Base-by-base conservation (phyloP, 2,329 filamentous ascomycete genomes). In the Bipolaris gigantea region DNA sequence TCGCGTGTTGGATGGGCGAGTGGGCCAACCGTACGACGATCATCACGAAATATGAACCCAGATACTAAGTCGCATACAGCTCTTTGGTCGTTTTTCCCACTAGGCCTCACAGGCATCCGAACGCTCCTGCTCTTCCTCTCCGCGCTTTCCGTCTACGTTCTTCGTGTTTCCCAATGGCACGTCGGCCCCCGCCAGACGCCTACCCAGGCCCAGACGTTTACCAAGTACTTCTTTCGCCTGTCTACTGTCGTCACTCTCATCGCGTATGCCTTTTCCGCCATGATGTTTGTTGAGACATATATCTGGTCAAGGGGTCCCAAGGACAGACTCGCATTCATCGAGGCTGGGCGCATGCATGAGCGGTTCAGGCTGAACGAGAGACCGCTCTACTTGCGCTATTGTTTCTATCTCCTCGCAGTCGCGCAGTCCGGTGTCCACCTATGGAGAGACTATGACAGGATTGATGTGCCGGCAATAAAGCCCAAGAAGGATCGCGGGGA, bases 141-240 rank as follows among this genome's bases (percentile, higher is more conserved):
- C 64, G 86, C 85, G 56, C 83, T 97, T 55, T 79, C 85, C 52
- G 83, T 97, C 62, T 89, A 96, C 76, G 83, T 96, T 63, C 83
- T 97, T 47, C 90, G 92, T 67, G 90, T 97, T 67, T 86, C 89
- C 40, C 88, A 92, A 73, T 86, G 92, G 75, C 90, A 93, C 70
- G 67, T 80, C 46, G 80, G 78, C 34, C 55, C 57, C 18, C 67
- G 89, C 69, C 92, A 89, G 16, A 88, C 89, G 35, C 79, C 81
- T 53, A 90, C 89, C 4, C 81, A 84, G 42, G 80, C 88, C 63
- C 80, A 88, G 55, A 88, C 85, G 7, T 82, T 93, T 50, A 76
- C 75, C 50, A 80, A 80, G 57, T 80, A 83, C 60, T 77, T 85
- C 9, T 74, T 86, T 21, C 84, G 80, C 18, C 75, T 85, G 33